phyloP scores from a whole-genome alignment of 2,329 filamentous ascomycete species.

The Cytospora chrysosperma region DNA sequence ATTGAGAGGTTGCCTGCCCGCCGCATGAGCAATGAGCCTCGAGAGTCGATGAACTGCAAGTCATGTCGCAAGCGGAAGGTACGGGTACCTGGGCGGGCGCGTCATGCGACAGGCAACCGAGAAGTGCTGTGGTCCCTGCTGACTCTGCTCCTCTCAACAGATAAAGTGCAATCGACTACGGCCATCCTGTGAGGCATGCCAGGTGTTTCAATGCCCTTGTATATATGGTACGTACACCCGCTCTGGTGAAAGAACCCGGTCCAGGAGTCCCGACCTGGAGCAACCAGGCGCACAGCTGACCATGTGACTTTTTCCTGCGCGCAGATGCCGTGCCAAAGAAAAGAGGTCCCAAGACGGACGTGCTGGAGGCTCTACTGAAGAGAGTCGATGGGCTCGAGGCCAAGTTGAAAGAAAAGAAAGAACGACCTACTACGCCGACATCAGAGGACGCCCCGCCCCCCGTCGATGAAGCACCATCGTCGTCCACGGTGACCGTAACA shows the following conservation, averaged over 20 bases:
- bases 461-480: constrained; percentile 27
- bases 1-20: constrained; percentile 76
- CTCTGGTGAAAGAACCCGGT: not conserved
- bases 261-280: not conserved
- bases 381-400: constrained; percentile 83
- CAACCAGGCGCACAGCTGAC: constrained; percentile 12
- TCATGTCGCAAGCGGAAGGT: constrained; percentile 92
- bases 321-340: constrained; percentile 87
- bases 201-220: constrained; percentile 84
- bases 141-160: constrained; percentile 43
- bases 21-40: constrained; percentile 70
- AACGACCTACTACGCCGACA: constrained; percentile 30
- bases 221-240: constrained; percentile 68
- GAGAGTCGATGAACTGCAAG: constrained; percentile 95
- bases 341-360: constrained; percentile 85
- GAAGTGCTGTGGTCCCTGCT: not conserved
- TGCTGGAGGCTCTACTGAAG: constrained; percentile 79
- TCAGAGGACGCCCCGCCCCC: constrained; percentile 31
- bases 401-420: constrained; percentile 65
- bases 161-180: constrained; percentile 89
- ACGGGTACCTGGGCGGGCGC: constrained; percentile 28
- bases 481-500: constrained; percentile 27
- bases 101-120: not conserved
- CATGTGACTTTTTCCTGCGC: not conserved
- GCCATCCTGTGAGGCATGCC: constrained; percentile 84